phyloP scores from a whole-genome alignment of 2,329 filamentous ascomycete genomes.

The Colletotrichum falcatum region DNA sequence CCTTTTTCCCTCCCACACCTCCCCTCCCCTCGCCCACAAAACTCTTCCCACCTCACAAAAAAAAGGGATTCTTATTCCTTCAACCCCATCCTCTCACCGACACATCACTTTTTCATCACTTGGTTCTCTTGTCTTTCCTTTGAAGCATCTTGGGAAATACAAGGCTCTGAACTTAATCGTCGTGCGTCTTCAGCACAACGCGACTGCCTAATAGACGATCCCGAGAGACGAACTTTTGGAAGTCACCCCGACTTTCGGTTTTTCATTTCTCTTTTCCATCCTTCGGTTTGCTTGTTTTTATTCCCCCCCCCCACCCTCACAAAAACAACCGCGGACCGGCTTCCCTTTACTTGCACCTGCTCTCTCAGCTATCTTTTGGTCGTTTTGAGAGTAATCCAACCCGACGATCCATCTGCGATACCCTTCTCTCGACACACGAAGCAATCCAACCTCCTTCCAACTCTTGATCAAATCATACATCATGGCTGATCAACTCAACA shows the following conservation, averaged over 20 bases:
- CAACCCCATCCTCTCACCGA: slow-evolving; percentile 42
- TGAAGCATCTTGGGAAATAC: slow-evolving; percentile 58
- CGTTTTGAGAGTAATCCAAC: slow-evolving; percentile 48
- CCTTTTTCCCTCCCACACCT: slow-evolving; percentile 44
- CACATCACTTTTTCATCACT: slow-evolving; percentile 42
- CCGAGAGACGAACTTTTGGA: slow-evolving; percentile 46
- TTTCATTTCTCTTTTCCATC: slow-evolving; percentile 41
- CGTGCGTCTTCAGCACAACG: slow-evolving; percentile 40
- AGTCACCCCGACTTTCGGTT: slow-evolving; percentile 48
- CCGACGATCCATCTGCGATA: slow-evolving; percentile 31
- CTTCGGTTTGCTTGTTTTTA: slow-evolving; percentile 41
- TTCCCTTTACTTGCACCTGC: slow-evolving; percentile 41
- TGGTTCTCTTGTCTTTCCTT: slow-evolving; percentile 60
- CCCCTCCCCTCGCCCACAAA: slow-evolving; percentile 42
- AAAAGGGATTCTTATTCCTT: slow-evolving; percentile 46
- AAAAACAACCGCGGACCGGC: slow-evolving; percentile 38
- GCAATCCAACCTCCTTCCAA: slow-evolving; percentile 27
- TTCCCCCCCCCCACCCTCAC: slow-evolving; percentile 13
- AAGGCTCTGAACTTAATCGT: slow-evolving; percentile 41
- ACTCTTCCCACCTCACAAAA: slow-evolving; percentile 47
- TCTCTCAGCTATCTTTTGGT: slow-evolving; percentile 35
- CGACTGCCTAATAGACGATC: slow-evolving; percentile 48
- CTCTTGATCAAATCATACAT: slow-evolving; percentile 52
- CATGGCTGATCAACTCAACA: slow-evolving; percentile 89
- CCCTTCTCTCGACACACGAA: slow-evolving; percentile 23